Evolutionary conservation across 1,139 yeast genomes (phyloP), one percentile per base, ranked within the genome.

Genomic region (Geotrichum reessii): DNA sequence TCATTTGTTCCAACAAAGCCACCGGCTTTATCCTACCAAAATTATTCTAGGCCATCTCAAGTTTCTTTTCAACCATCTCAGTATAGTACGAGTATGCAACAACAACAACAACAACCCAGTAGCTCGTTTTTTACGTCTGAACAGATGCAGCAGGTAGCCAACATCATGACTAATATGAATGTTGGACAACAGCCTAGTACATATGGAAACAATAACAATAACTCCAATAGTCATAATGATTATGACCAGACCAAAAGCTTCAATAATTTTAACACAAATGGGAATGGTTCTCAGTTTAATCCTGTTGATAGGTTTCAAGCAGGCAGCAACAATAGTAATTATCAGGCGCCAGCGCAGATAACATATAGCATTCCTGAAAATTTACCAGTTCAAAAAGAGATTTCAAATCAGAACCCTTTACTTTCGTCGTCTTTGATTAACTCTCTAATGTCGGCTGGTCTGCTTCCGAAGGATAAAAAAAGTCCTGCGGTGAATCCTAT

Each of bases 391-490:
- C 47, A 24, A 24, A 46, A 22, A n/a, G 14, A 46, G 6, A 14
- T n/a, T 12, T 17, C 40, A 8, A 17, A 14, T 33, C 40, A 33
- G 19, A 40, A 50, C 11, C 48, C 53, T 21, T 24, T 22, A 9
- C 31, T 53, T 12, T 53, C 56, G 7, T 42, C 49, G 11, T 28
- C 56, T 44, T 44, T 57, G n/a, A 53, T 57, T 2, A 53, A 50
- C 25, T 57, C 60, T 9, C n/a, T 57, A 17, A 54, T 53, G 57
- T 49, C 60, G 7, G 60, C 60, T 3, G 60, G 60, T 3, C 49
- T 57, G 1, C 19, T 57, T 11, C 44, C 52, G 7, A 31, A 47
- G 3, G 25, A 55, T n/a, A 51, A 50, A 21, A 47, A 17, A 17
- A 48, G 51, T 12, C 31, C 47, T 17, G 42, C 47, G 17, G 22